phyloP scores from a whole-genome alignment of 164 flowering plant species.

The Tinospora cordifolia region DNA sequence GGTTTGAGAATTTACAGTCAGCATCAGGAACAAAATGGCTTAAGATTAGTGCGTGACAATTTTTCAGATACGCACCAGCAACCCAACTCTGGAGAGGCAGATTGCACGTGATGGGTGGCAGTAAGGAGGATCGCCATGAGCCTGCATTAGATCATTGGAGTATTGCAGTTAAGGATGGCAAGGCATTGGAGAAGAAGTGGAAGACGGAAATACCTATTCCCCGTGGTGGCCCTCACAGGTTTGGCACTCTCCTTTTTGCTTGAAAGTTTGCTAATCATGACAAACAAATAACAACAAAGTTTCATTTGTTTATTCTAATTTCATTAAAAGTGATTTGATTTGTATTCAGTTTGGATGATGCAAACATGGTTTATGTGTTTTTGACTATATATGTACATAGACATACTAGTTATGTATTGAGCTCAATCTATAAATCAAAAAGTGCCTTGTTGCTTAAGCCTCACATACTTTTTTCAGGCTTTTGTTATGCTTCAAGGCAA shows the following conservation, averaged over 20 bases:
- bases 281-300: too few relatives aligned
- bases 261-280: background rate
- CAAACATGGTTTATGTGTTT: too few relatives aligned
- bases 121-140: slow-evolving; percentile 87
- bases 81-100: slow-evolving; percentile 97
- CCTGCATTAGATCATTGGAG: slow-evolving; percentile 93
- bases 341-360: too few relatives aligned
- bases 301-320: too few relatives aligned
- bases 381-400: too few relatives aligned
- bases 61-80: slow-evolving; percentile 88
- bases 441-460: too few relatives aligned
- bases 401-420: too few relatives aligned
- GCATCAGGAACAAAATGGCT: background rate
- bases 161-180: slow-evolving; percentile 84
- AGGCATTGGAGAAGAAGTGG: slow-evolving; percentile 74
- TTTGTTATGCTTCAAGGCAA: too few relatives aligned
- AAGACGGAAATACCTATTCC: slow-evolving; percentile 75
- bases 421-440: too few relatives aligned
- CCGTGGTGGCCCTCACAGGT: slow-evolving; percentile 99
- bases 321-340: too few relatives aligned
- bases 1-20: background rate
- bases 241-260: slow-evolving; percentile 5
- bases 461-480: too few relatives aligned
- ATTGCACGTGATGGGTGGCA: slow-evolving; percentile 98
- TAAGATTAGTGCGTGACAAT: slow-evolving; percentile 3